phyloP scores from a whole-genome alignment of 2,329 filamentous ascomycete species.

The Colletotrichum graminicola region DNA sequence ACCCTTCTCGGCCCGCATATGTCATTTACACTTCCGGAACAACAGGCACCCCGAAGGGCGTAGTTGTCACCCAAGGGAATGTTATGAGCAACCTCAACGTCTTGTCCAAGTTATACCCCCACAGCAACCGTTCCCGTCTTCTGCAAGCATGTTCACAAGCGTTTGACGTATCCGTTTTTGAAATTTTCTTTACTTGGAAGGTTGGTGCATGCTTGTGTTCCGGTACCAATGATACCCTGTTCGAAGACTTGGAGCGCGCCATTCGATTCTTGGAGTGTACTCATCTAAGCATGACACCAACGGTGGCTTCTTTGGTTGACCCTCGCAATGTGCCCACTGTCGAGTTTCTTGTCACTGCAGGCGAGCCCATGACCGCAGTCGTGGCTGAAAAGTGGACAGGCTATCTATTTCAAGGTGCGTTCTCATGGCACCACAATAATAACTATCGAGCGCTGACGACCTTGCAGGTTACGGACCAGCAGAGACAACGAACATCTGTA shows the following conservation, averaged over 20 bases:
- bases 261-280: constrained; percentile 76
- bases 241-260: constrained; percentile 76
- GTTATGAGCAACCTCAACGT: constrained; percentile 80
- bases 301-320: constrained; percentile 81
- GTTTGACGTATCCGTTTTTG: constrained; percentile 90
- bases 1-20: constrained; percentile 73
- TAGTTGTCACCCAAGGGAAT: constrained; percentile 81
- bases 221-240: constrained; percentile 79
- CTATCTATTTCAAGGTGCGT: constrained; percentile 76
- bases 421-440: not conserved
- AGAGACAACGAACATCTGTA: constrained; percentile 91
- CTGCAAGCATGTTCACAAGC: constrained; percentile 87
- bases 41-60: constrained; percentile 83
- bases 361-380: constrained; percentile 80
- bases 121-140: constrained; percentile 65
- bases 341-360: constrained; percentile 82
- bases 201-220: constrained; percentile 84
- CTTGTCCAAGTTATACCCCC: constrained; percentile 76
- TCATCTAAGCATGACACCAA: constrained; percentile 88
- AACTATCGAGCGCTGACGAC: constrained; percentile 1
- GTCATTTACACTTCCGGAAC: constrained; percentile 88
- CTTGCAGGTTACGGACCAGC: constrained; percentile 78
- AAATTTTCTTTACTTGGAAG: constrained; percentile 88
- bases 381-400: constrained; percentile 78
- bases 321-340: constrained; percentile 78